Base-by-base conservation (phyloP, 2,329 filamentous ascomycete genomes). In the Neonectria sp. region DNA sequence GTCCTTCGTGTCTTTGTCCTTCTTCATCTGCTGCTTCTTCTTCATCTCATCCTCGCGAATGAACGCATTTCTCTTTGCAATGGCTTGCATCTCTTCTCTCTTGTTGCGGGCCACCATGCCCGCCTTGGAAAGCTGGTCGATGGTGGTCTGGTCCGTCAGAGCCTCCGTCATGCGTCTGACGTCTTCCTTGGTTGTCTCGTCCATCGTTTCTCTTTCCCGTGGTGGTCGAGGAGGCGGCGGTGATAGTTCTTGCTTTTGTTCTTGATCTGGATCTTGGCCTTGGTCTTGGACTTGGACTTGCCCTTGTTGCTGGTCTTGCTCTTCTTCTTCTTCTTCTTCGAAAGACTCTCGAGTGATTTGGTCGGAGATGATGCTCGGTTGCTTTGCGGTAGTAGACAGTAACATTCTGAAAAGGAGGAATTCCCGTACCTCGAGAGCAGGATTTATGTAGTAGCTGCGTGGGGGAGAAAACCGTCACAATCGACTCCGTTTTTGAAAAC, bases 81-180 rank as follows among this genome's bases (percentile, higher is more conserved):
- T 3, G 12, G 25, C 61, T 11, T 64, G 61, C 37, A 64, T 17
- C 53, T 40, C 59, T 37, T 66, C 60, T 15, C 73, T 61, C 48
- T 70, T 74, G 51, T 60, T 58, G 56, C 67, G 72, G n/a, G 73
- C 73, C 24, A 68, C 45, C 37, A 56, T 66, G 2, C 69, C 73
- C 3, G 67, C 57, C 17, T 63, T 56, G 0, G 70, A 68, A 13
- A 75, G 73, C 13, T 68, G 69, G 29, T 69, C 60, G 21, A 74
- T 75, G 15, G 73, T 75, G 12, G 27, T 33, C 52, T 75, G 73
- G 61, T 75, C 49, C 15, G 71, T 72, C n/a, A 75, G 72, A 13
- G 62, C 51, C 3, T 37, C 21, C 4, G 73, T 75, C 73, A 75
- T 75, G 6, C 73, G 72, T 4, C 69, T 59, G 11, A 73, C 15